These are phyloP conservation scores for Suhomyces kilbournensis DNA, from an alignment of 805 yeast species.

Conservation along the genomic window DNA sequence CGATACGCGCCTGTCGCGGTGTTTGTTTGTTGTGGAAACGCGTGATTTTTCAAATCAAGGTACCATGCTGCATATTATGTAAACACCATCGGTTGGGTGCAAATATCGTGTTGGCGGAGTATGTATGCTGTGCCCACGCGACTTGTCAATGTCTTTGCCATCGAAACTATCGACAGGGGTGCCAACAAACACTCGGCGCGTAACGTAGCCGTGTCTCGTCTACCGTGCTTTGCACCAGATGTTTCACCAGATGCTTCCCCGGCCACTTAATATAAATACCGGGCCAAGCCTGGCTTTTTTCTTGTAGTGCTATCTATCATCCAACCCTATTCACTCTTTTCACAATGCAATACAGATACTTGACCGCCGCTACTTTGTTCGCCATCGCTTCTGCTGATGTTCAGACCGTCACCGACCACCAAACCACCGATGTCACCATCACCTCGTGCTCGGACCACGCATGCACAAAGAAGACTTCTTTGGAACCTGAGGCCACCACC, in stretches of 20 bases:
- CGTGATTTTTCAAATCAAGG: background rate
- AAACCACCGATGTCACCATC: conserved; percentile 30
- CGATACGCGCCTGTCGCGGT: background rate
- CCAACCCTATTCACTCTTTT: conserved; percentile 6
- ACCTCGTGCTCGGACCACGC: conserved; percentile 35
- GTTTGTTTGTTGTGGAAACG: conserved; percentile 2
- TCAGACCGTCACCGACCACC: conserved; percentile 21
- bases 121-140: background rate
- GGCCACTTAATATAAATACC: conserved; percentile 1
- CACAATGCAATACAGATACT: conserved; percentile 22
- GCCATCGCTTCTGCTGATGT: conserved; percentile 17
- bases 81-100: conserved; percentile 5
- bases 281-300: background rate
- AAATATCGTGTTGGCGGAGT: conserved; percentile 3
- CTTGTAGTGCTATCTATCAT: background rate
- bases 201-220: background rate
- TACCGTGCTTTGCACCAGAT: background rate
- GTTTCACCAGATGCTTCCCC: background rate
- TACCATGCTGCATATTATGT: background rate
- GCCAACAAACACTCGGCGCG: conserved; percentile 3
- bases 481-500: conserved; percentile 10
- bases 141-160: background rate
- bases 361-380: conserved; percentile 19
- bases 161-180: background rate
- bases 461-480: conserved; percentile 23